Conservation (phyloP, 2,329 filamentous ascomycete species). For the Aphanoascus verrucosus region DNA sequence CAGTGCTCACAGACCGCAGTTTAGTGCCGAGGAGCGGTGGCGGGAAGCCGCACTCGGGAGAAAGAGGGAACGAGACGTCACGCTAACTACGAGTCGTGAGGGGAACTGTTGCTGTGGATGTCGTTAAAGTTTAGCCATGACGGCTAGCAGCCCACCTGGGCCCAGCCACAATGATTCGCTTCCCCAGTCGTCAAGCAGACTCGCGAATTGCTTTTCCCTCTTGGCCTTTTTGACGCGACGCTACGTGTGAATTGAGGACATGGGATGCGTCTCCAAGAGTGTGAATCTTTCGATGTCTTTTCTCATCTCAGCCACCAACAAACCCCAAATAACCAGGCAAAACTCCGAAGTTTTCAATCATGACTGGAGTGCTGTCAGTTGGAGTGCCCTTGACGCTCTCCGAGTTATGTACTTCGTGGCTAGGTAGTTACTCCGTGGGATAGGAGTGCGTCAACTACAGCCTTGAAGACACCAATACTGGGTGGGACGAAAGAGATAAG, state of each 20-base stretch:
- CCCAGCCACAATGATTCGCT: not conserved
- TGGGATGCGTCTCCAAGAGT: no score
- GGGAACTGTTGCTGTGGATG: conserved; percentile 1
- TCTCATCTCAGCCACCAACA: not conserved
- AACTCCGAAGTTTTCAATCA: no score
- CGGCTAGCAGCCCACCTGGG: not conserved
- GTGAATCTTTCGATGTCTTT: not conserved
- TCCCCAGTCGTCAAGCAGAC: conserved; percentile 3
- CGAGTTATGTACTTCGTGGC: no score
- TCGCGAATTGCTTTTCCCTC: not conserved
- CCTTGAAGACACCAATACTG: no score
- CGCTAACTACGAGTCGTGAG: conserved; percentile 1
- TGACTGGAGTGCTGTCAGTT: no score
- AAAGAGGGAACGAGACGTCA: not conserved
- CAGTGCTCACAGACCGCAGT: no score
- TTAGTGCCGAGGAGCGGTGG: no score
- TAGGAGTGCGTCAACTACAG: no score
- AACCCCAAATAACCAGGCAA: no score
- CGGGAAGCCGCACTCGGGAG: not conserved
- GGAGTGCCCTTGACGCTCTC: no score
- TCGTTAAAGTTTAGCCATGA: conserved; percentile 5
- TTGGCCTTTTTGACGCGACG: not conserved
- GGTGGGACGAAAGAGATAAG: no score
- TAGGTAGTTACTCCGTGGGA: no score
- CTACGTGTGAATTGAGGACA: not conserved